Conservation (phyloP, 148 eudicot genomes). For the Diospyros lotus region DNA sequence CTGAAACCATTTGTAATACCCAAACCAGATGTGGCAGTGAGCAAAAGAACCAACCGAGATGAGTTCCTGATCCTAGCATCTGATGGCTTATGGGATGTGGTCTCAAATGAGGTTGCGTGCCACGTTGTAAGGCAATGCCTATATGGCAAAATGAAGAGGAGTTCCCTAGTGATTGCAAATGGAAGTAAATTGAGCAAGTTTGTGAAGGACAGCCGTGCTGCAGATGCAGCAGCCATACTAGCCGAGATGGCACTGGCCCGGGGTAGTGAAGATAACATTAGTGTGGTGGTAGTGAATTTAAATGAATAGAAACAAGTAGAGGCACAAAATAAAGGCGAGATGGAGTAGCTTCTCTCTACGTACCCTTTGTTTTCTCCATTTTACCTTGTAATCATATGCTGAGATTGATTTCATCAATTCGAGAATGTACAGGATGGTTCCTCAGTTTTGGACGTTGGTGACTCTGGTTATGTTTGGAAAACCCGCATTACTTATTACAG, state of each 20-base stretch:
- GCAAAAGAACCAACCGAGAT: constrained; percentile 19
- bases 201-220: background rate
- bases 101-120: constrained; percentile 43
- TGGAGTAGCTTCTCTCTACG: too few relatives aligned
- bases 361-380: too few relatives aligned
- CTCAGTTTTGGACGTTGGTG: too few relatives aligned
- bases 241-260: constrained; percentile 30
- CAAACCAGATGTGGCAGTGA: constrained; percentile 36
- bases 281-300: constrained; percentile 34
- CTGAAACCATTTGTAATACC: constrained; percentile 45
- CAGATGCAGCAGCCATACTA: constrained; percentile 23
- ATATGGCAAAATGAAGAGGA: constrained; percentile 14
- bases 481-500: too few relatives aligned
- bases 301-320: background rate
- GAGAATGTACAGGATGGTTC: too few relatives aligned
- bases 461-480: too few relatives aligned
- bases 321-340: background rate
- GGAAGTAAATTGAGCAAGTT: background rate
- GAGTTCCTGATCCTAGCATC: constrained; percentile 46
- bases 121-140: constrained; percentile 25
- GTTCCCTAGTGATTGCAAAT: background rate
- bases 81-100: constrained; percentile 52
- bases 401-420: too few relatives aligned
- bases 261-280: constrained; percentile 39
- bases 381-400: too few relatives aligned